Base-by-base conservation (phyloP, 345 rosid genomes). In the Firmiana major region DNA sequence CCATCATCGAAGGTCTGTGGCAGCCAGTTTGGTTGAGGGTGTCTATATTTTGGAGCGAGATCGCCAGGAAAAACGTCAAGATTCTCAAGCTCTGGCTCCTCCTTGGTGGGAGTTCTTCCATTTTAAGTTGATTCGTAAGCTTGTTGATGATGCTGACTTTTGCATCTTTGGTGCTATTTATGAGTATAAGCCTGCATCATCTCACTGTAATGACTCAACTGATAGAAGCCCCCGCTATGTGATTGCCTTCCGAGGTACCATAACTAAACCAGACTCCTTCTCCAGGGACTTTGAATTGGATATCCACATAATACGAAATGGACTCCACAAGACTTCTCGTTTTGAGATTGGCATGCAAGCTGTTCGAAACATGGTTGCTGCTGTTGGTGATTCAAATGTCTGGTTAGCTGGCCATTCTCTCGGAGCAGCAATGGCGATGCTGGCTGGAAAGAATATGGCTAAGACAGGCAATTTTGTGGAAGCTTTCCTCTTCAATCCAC, bases 351-450 rank as follows among this genome's bases (percentile, higher is more conserved):
- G 89, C 26, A 88, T 92, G 22, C 93, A 93, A 81, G 97, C 97
- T 0, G 90, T 88, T 40, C 82, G 86, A 76, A 90, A 87, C 70
- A 81, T 85, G 83, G 94, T 94, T 49, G 93, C 93, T 75, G 46
- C 87, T 0, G 89, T 85, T 6, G 97, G 95, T 11, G 83, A 76
- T 46, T 89, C 93, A 0, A 89, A 89, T 60, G 89, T 94, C 43
- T 96, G 97, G 98, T 74, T 96, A 77, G 93, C 95, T 8, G 99
- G 99, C 71, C 97, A 96, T 80, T 94, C 97, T 76, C 88, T 96
- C 19, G 98, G 99, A 66, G 88, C 97, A 51, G 92, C 97, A 79
- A 84, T 92, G 89, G 96, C 92, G 13, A 72, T 92, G 83, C 86
- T 92, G 38, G 90, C 91, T 0, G 97, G 97, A 69, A 94, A 89